Evolutionary conservation across 768 basidiomycete species (phyloP), one percentile per base, ranked within the genome.

Genomic region (Serendipita sp.): DNA sequence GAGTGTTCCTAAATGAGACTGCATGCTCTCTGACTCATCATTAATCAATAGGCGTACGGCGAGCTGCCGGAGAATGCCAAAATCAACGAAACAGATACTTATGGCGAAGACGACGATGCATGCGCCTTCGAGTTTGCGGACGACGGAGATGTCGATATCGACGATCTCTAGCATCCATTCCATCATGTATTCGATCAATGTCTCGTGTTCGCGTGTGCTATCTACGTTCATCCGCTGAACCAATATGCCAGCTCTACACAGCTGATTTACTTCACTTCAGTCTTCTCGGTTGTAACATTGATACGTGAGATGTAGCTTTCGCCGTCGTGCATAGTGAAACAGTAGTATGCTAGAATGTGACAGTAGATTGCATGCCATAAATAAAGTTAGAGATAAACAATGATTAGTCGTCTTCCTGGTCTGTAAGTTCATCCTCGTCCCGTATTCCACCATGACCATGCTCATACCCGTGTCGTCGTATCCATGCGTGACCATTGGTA

Each of bases 21-120:
- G 0, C 48, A 31, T 62, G 23, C 23, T 40, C 40, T 44, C 44
- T 63, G 53, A 33, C 31, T 50, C 52, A 52, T 16, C 11, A 34
- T 62, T 71, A 63, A 70, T 88, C 86, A 97, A 73, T 95, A 97
- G 83, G 92, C 91, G 16, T 98, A 98, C 72, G 96, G 96, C 63
- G 96, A 99, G 73, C 81, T 98, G 36, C 95, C 96, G 23, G 90
- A 92, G 75, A 90, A 89, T 69, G 91, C 92, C 72, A 92, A 92
- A 78, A 91, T 95, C 78, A 93, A 94, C 77, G 95, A 97, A 78
- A 95, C 91, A 37, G 94, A 94, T 70, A 85, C 83, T 45, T 91
- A 91, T 73, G 90, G 89, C 68, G 90, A 91, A 71, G 91, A 92
- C 68, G 90, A 88, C 65, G 89, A 86, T 66, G 90, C 91, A 68